Evolutionary conservation across 2,329 filamentous ascomycete genomes (phyloP), one percentile per base, ranked within the genome.

Genomic region (Alternaria atra): DNA sequence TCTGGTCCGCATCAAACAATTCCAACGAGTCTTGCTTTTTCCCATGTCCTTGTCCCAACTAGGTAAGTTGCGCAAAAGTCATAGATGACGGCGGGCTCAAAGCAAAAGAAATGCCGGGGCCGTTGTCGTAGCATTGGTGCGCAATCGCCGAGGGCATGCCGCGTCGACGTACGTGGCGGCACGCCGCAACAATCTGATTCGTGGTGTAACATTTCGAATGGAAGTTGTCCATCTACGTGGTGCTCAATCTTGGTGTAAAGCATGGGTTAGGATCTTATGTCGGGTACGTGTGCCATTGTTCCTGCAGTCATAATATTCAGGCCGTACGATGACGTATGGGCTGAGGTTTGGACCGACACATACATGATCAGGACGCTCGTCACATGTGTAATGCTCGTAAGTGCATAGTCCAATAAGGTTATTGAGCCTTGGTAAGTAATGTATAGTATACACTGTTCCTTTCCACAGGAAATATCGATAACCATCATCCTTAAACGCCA

Each of bases 21-120:
- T 48, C 29, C 6, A 23, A 15, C 46, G 1, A 35, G 23, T 48
- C 46, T 48, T 48, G 46, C 30, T 48, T 48, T 48, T 35, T 13
- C 30, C 3, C 25, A 44, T 6, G 5, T 15, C n/a, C 32, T 15
- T 48, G 56, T 27, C 62, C 56, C 39, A 51, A 63, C 52, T 34
- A 40, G 60, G 62, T 52, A 65, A 52, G 43, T 54, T 25, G 10
- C 20, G 34, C 40, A 27, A 29, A 27, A 50, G 29, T 37, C 55
- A 55, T 65, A 15, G 62, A 63, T 65, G 25, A 40, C 62, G 48
- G 62, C 62, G 62, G 62, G 55, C 60, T 48, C 62, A 37, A 50
- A 43, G 37, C 51, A 52, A 34, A 32, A 63, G 37, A 63, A 55
- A 52, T 57, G 52, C 62, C 62, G 62, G 58, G 44, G 40, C 58